Base-by-base conservation (phyloP, 2,329 filamentous ascomycete genomes). In the Cadophora malorum region DNA sequence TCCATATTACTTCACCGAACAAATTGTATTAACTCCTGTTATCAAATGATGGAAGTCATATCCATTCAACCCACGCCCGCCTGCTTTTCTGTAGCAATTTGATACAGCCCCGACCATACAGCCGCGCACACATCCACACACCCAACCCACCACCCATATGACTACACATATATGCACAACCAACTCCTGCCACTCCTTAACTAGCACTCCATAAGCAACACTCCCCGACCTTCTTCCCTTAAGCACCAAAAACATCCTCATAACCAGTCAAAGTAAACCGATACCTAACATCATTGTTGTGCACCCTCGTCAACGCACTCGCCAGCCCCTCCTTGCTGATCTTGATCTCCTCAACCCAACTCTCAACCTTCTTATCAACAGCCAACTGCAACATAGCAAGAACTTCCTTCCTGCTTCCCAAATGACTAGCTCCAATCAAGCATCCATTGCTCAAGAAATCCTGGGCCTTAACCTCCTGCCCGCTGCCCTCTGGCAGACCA, bases 401-500 rank as follows among this genome's bases (percentile, higher is more conserved):
- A 79, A 89, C 89, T 83, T 94, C 91, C 58, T 83, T 84, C 67
- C 91, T 83, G 77, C 86, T 90, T 21, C 91, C 91, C 71, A 93
- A 80, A 79, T 93, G 91, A 69, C 88, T 91, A 52, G 86, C 86
- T 53, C 90, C 89, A 74, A 94, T 90, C 74, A 91, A 84, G 78
- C 87, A 88, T 52, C 93, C 93, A 80, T 95, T 96, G 72, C 80
- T 80, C 68, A 92, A 84, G 75, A 97, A 90, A 76, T 88, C 88
- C 83, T 94, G 91, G 62, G 91, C 90, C 80, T 87, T 89, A 72
- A 96, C 84, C 65, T 84, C 81, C 67, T 92, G 88, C 12, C 92
- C 88, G 55, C 90, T 88, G 70, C 92, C 90, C 77, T 94, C 91
- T 3, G 92, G 92, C 76, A 96, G 84, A 52, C 92, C 92, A 64